phyloP scores from a whole-genome alignment of 306 rosid species.

The Dicorynia guianensis region DNA sequence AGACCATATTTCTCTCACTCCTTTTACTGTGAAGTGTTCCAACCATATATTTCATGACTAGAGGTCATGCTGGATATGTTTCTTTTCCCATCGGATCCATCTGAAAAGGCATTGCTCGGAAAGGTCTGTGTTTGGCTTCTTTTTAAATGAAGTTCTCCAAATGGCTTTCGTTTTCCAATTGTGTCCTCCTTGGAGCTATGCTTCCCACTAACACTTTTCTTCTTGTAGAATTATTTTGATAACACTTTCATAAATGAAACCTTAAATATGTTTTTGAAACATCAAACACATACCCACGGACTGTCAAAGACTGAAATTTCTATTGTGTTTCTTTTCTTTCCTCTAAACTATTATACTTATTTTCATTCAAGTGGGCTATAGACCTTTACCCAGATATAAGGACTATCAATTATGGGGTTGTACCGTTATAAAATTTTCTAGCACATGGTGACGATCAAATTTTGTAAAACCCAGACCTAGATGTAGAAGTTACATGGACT shows the following conservation, averaged over 20 bases:
- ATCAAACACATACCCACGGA: background rate
- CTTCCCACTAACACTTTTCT: background rate
- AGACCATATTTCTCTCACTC: background rate
- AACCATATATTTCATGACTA: background rate
- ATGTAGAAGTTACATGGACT: too few species aligned
- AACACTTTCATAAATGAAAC: background rate
- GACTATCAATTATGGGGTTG: background rate
- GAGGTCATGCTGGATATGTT: background rate
- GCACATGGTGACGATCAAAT: too few species aligned
- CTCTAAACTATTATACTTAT: too few species aligned
- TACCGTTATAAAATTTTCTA: too few species aligned
- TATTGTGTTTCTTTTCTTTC: too few species aligned
- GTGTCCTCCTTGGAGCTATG: too few species aligned
- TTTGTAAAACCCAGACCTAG: too few species aligned
- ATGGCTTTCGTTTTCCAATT: background rate
- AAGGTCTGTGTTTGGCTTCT: background rate
- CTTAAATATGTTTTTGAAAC: background rate
- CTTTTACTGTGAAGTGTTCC: background rate
- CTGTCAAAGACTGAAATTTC: background rate
- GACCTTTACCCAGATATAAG: too few species aligned
- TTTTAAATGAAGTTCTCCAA: background rate
- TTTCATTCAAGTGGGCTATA: too few species aligned
- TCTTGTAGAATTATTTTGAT: background rate
- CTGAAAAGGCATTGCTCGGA: background rate
- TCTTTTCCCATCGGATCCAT: background rate